phyloP scores from a whole-genome alignment of 164 flowering plant species.

The Platanus orientalis region DNA sequence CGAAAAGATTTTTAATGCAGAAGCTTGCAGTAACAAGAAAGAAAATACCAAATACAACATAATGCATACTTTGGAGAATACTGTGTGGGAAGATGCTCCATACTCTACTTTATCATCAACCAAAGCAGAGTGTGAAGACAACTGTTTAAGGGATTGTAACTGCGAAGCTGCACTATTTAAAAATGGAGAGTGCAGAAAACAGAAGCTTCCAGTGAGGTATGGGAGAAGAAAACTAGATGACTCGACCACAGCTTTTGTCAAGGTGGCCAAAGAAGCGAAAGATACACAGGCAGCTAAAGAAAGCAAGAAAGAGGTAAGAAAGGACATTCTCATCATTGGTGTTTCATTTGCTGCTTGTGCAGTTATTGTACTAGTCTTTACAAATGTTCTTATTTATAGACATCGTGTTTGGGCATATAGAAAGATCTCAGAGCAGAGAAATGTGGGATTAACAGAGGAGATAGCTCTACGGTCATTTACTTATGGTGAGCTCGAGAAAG shows the following conservation, averaged over 20 bases:
- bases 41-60: background rate
- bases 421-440: background rate
- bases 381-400: constrained; percentile 5
- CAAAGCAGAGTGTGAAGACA: too few species aligned
- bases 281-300: too few species aligned
- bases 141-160: too few species aligned
- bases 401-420: too few species aligned
- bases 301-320: background rate
- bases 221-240: too few species aligned
- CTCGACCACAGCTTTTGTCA: too few species aligned
- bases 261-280: too few species aligned
- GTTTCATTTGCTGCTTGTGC: background rate
- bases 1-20: background rate
- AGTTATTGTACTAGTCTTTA: background rate
- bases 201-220: too few species aligned
- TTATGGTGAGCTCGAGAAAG: too few species aligned
- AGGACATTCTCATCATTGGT: background rate
- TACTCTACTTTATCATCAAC: too few species aligned
- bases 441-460: constrained; percentile 2
- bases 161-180: too few species aligned
- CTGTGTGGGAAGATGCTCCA: background rate
- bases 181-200: too few species aligned
- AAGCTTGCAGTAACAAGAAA: background rate
- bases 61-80: background rate
- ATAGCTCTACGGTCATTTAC: constrained; percentile 14